Evolutionary conservation across 371 early-diverging fungal genomes (phyloP).

Genomic region (Blakeslea trispora): DNA sequence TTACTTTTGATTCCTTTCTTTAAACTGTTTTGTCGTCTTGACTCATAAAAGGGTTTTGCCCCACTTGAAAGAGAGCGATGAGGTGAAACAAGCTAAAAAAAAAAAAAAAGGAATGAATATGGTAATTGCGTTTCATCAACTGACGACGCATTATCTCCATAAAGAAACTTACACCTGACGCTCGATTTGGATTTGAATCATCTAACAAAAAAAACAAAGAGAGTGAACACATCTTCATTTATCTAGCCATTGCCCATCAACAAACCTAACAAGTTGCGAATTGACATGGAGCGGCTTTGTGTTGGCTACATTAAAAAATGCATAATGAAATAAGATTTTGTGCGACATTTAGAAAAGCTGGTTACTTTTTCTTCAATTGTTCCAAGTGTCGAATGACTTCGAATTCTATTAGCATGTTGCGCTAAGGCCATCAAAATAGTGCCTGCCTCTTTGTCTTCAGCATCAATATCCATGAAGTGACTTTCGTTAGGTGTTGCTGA

Average conservation of each 20-base stretch:
- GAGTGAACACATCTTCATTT: background rate
- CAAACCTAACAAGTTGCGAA: slow-evolving; percentile 21
- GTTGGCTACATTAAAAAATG: slow-evolving; percentile 6
- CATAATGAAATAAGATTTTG: background rate
- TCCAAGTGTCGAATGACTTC: background rate
- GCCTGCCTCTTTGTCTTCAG: slow-evolving; percentile 27
- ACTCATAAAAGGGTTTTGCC: slow-evolving; percentile 2
- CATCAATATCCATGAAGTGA: slow-evolving; percentile 22
- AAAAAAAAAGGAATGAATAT: background rate
- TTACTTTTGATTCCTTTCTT: slow-evolving; percentile 19
- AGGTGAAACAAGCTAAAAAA: slow-evolving; percentile 1
- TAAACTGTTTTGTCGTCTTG: background rate
- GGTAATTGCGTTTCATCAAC: too few relatives aligned
- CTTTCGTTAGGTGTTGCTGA: background rate
- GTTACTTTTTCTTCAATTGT: slow-evolving; percentile 14
- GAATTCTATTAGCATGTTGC: slow-evolving; percentile 7
- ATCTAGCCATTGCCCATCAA: background rate
- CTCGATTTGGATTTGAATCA: background rate
- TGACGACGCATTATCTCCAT: too few relatives aligned
- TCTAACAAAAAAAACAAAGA: background rate
- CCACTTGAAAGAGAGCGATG: slow-evolving; percentile 10
- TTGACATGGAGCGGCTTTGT: slow-evolving; percentile 24
- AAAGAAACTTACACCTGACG: slow-evolving; percentile 3
- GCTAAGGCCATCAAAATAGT: slow-evolving; percentile 27
- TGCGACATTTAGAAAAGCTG: too few relatives aligned